A percentile compares a stretch with the other conserved stretches of the same genome.
Conservation (phyloP, 2,329 filamentous ascomycete genomes). For the Myriosclerotinia duriaeana region DNA sequence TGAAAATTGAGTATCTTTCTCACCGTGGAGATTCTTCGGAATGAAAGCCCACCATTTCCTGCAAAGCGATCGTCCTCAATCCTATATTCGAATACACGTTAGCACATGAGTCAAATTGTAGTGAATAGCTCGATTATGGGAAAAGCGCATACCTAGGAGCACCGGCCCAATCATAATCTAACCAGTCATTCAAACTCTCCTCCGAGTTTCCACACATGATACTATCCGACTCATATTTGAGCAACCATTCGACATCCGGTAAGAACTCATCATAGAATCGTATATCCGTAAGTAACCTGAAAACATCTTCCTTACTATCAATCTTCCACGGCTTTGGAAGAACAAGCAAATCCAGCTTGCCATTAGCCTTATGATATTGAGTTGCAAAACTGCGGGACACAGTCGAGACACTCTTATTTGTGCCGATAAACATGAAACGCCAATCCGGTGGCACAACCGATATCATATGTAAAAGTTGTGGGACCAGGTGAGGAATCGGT, state of each 20-base stretch:
- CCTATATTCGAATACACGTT: neutral
- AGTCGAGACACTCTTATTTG: conserved; percentile 46
- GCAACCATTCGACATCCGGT: conserved; percentile 53
- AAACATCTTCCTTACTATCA: conserved; percentile 50
- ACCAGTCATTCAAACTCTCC: conserved; percentile 43
- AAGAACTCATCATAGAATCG: conserved; percentile 52
- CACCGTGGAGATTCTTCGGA: conserved; percentile 53
- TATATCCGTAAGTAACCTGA: conserved; percentile 52
- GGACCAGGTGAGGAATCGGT: conserved; percentile 50
- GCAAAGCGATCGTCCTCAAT: conserved; percentile 41
- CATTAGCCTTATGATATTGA: conserved; percentile 50
- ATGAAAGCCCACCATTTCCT: conserved; percentile 55
- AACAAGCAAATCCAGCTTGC: conserved; percentile 43
- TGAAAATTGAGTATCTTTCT: conserved; percentile 51
- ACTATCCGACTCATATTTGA: conserved; percentile 58
- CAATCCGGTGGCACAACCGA: conserved; percentile 57
- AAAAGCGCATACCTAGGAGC: conserved; percentile 43
- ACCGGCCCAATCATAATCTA: conserved; percentile 43
- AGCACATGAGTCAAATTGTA: neutral
- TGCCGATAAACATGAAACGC: conserved; percentile 57
- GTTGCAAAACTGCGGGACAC: conserved; percentile 49
- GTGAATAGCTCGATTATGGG: conserved; percentile 24
- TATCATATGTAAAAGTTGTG: conserved; percentile 57
- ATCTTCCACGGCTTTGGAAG: conserved; percentile 31
- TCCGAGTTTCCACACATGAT: conserved; percentile 55